Base-by-base conservation (phyloP, 1,139 yeast genomes). In the Protomyces lactucae-debilis region DNA sequence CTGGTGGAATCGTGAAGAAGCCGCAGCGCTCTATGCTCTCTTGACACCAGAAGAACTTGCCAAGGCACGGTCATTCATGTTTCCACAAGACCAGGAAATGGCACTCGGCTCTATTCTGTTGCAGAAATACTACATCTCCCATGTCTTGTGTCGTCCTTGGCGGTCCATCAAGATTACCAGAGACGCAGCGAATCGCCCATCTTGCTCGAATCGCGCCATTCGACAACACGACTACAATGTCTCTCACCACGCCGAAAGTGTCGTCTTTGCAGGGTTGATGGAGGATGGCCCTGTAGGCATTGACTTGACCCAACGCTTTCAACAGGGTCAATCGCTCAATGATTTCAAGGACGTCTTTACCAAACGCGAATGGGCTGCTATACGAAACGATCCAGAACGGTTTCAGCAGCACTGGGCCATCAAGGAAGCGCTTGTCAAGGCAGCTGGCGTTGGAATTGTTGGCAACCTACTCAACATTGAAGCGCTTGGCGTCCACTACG, bases 381-480 rank as follows among this genome's bases (percentile, higher is more conserved):
- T 35, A n/a, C 53, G 23, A 3, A 39, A 40, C 10, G 55, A 54
- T 12, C 35, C 45, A 45, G 32, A 39, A 10, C 21, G 61, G 18
- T 59, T 67, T 12, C 67, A 59, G 40, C 60, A 65, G 16, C 69
- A 63, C 32, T 68, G 70, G 70, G 68, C 70, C 12, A 61, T 68
- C 45, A 68, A 68, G 39, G 70, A 68, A 43, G 67, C 70, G 3
- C 68, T 66, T 39, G 69, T 69, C 48, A 68, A 68, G 43, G 70
- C 70, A 21, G 55, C 63, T 14, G 70, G 70, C 2, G 57, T 60
- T 45, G 70, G 70, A 8, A 61, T 68, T 35, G 63, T 64, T 21
- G 55, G 67, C 8, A 64, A 66, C 48, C 48, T 68, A 18, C 52
- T 28, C 10, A 39, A 67, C 2, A 65, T 68, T 57, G 67, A 64